Base-by-base conservation (phyloP, 192 early-diverging fungal species). In the Spizellomyces punctatus region DNA sequence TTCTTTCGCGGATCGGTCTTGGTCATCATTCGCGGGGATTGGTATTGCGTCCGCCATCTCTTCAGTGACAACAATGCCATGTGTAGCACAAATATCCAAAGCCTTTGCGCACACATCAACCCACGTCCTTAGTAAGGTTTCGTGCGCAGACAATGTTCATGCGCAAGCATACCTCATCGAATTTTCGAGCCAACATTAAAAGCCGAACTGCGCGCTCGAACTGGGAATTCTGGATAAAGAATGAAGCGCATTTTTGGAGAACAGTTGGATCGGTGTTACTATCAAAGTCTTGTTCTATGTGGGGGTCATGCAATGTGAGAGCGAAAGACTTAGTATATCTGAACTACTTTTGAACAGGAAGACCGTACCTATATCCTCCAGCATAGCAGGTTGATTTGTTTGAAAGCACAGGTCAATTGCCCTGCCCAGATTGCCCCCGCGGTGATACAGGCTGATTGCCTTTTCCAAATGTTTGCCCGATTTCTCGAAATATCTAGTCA, bases 381-480 rank as follows among this genome's bases (percentile, higher is more conserved):
- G 57, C 6, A 83, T 16, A 16, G 50, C 49, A 41, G 69, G 47
- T 50, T 85, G 67, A 19, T 76, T 61, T 19, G 67, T 68, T 43
- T 72, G 64, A 44, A 85, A 77, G 74, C 84, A 85, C n/a, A 84
- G 43, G 16, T 86, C 78, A 10, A 86, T 57, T 5, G 85, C 85
- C 76, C 80, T 84, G 10, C 63, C 41, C 14, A 76, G 46, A 62
- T 86, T 74, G 6, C 82, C 83, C 2, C 72, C 77, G 27, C 83
- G 83, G 42, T 71, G 58, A 58, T 86, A 86, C 14, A 86, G 59
- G 2, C 71, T 79, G 22, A 85, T 81, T 3, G 85, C 85, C 61
- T 78, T 77, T 27, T 79, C 76, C 7, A 78, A 17, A 56, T 79
- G 59, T 44, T 76, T 50, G 44, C 58, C 71, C 10, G 58, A 21